phyloP scores from a whole-genome alignment of 2,329 filamentous ascomycete genomes.

The Arthrobotrys pseudoclavata region DNA sequence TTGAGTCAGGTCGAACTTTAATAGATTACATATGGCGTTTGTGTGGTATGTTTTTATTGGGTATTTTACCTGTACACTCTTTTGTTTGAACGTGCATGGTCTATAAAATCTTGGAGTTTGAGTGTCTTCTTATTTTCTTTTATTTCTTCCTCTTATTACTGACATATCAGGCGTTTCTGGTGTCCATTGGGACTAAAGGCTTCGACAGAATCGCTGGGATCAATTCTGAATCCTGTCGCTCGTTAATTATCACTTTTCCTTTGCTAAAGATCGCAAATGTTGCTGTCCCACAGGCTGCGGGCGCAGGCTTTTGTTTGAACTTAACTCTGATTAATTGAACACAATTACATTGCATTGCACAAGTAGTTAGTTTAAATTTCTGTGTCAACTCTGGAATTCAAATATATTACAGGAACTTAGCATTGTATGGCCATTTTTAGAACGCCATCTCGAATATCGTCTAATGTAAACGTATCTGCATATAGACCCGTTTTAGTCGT shows the following conservation, averaged over 20 bases:
- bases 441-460: too few relatives aligned
- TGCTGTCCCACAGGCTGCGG: not conserved
- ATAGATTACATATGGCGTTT: not conserved
- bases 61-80: conserved; percentile 5
- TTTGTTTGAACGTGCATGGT: not conserved
- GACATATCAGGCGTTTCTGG: conserved; percentile 5
- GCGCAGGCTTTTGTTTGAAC: too few relatives aligned
- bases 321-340: not conserved
- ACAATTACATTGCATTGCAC: not conserved
- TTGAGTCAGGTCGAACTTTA: not conserved
- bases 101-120: not conserved
- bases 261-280: not conserved
- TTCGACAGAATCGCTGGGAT: not conserved
- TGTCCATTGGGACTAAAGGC: not conserved
- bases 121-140: not conserved
- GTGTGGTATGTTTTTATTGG: not conserved
- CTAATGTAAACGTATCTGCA: too few relatives aligned
- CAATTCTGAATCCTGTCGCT: not conserved
- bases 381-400: too few relatives aligned
- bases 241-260: not conserved
- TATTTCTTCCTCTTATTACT: not conserved
- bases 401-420: too few relatives aligned
- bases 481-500: not conserved
- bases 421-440: too few relatives aligned
- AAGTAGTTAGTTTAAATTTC: not conserved